Percentiles rank a stretch among this genome's conserved stretches.
phyloP scores from a whole-genome alignment of 345 rosid species.

The Euclidium syriacum region DNA sequence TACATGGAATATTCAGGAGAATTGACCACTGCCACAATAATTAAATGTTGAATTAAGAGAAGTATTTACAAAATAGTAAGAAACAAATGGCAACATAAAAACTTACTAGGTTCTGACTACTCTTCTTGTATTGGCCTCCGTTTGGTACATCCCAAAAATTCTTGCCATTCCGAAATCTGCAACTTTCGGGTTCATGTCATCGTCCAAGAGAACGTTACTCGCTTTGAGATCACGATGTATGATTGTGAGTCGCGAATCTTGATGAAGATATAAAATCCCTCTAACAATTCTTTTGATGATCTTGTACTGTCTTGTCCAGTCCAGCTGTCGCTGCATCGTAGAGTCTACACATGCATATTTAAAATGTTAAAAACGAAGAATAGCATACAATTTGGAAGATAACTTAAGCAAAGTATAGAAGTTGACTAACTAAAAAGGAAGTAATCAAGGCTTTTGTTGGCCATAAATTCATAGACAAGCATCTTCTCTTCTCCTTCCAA shows the following conservation, averaged over 20 bases:
- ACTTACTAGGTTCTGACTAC: too few relatives aligned
- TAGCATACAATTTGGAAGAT: too few relatives aligned
- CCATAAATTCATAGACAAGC: too few relatives aligned
- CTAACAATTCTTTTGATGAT: slow-evolving; percentile 35
- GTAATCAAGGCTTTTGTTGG: slow-evolving; percentile 25
- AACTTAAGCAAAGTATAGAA: too few relatives aligned
- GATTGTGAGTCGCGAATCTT: too few relatives aligned
- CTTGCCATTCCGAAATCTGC: slow-evolving; percentile 35
- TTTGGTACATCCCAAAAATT: slow-evolving; percentile 24
- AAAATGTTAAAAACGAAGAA: background rate
- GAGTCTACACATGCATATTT: slow-evolving; percentile 11
- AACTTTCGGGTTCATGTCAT: too few relatives aligned
- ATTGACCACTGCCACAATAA: slow-evolving; percentile 1
- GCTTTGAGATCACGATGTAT: too few relatives aligned
- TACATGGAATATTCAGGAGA: slow-evolving; percentile 14
- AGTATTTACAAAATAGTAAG: background rate
- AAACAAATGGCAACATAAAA: background rate
- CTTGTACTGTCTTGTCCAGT: slow-evolving; percentile 23
- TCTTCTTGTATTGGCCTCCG: slow-evolving; percentile 28
- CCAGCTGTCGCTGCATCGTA: background rate
- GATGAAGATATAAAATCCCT: slow-evolving; percentile 30
- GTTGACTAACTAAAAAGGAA: slow-evolving; percentile 21
- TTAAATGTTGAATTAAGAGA: background rate
- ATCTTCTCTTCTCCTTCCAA: too few relatives aligned
- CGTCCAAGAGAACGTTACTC: too few relatives aligned